These are phyloP conservation scores for Stromatinia cepivora DNA, from an alignment of 2,329 filamentous ascomycete species.

Conservation along the genomic window DNA sequence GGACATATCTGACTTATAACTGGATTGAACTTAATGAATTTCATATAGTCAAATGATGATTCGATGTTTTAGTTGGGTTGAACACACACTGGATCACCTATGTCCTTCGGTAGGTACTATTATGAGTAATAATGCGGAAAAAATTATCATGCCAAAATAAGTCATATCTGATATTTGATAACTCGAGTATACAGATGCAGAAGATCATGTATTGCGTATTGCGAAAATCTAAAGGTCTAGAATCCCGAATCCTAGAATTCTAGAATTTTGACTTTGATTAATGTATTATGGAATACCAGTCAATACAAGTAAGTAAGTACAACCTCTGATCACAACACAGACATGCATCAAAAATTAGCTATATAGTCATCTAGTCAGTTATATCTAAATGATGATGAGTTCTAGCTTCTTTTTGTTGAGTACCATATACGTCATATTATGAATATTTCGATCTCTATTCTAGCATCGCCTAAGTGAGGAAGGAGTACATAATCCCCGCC, in stretches of 20 bases:
- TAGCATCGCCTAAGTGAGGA: not conserved
- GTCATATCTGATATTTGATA: not conserved
- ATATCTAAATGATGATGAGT: not conserved
- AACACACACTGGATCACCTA: no score
- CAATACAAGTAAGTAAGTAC: not conserved
- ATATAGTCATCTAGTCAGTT: not conserved
- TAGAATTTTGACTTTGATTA: not conserved
- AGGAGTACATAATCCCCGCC: no score
- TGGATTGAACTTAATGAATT: no score
- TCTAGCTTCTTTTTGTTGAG: not conserved
- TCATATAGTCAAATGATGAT: no score
- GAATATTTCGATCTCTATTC: not conserved
- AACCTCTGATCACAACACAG: not conserved
- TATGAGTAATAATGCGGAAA: not conserved
- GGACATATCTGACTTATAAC: no score
- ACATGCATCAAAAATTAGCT: not conserved
- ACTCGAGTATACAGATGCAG: not conserved
- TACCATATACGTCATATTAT: not conserved
- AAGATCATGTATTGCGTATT: not conserved
- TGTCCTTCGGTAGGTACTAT: not conserved
- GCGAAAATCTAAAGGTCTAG: not conserved
- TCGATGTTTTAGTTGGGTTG: no score
- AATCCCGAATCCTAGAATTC: not conserved
- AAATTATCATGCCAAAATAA: not conserved
- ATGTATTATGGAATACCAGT: not conserved